phyloP scores from a whole-genome alignment of 495 filamentous ascomycete species.

The Aspergillus baeticus region DNA sequence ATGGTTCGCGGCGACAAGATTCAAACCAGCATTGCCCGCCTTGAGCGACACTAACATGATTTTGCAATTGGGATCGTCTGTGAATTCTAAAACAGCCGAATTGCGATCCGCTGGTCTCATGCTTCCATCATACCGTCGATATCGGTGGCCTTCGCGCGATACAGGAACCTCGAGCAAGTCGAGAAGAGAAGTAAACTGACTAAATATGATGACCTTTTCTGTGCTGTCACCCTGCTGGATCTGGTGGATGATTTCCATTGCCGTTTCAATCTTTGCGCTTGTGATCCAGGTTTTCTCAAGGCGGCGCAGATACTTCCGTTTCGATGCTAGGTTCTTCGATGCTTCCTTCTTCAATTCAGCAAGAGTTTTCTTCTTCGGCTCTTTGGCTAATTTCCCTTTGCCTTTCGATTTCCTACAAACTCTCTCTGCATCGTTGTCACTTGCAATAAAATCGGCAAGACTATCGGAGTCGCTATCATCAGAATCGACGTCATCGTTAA shows the following conservation, averaged over 20 bases:
- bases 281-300: conserved; percentile 65
- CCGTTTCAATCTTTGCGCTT: conserved; percentile 78
- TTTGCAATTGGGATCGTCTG: conserved; percentile 58
- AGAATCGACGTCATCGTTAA: conserved; percentile 45
- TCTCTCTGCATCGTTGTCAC: conserved; percentile 28
- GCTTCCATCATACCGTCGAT: conserved; percentile 81
- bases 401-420: conserved; percentile 34
- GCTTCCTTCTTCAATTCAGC: conserved; percentile 67
- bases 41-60: conserved; percentile 89
- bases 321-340: conserved; percentile 57
- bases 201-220: conserved; percentile 91
- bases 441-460: conserved; percentile 58
- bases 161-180: conserved; percentile 93
- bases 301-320: conserved; percentile 63
- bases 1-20: conserved; percentile 80
- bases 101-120: conserved; percentile 73
- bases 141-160: conserved; percentile 57
- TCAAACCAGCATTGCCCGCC: conserved; percentile 89
- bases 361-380: conserved; percentile 48
- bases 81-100: conserved; percentile 70
- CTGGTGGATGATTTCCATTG: conserved; percentile 62
- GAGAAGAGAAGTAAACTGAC: conserved; percentile 86
- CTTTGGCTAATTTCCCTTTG: conserved; percentile 39
- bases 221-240: conserved; percentile 44
- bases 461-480: conserved; percentile 39